Evolutionary conservation across 352 stramenopile genomes (phyloP).

Genomic region (Globisporangium orthogonon): DNA sequence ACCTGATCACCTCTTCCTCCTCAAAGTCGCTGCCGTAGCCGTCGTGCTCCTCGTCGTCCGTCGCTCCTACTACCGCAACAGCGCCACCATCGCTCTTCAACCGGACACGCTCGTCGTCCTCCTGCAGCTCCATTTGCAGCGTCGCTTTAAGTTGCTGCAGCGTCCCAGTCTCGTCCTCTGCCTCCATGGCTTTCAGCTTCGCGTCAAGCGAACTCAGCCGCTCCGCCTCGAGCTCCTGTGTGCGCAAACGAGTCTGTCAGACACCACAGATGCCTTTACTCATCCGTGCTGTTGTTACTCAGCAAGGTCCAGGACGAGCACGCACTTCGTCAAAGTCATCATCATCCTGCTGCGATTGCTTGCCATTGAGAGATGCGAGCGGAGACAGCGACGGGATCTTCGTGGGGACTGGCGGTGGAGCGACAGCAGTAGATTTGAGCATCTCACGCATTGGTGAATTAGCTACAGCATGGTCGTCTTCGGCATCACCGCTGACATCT

Average conservation of each 20-base stretch:
- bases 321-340: conserved; percentile 56
- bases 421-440: conserved; percentile 4
- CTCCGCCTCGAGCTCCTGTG: conserved; percentile 41
- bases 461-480: conserved; percentile 15
- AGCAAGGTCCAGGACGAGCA: background rate
- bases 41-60: conserved; percentile 28
- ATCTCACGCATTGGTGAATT: background rate
- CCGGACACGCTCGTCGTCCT: conserved; percentile 31
- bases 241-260: background rate
- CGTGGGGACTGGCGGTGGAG: conserved; percentile 21
- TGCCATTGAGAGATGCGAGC: background rate
- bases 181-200: conserved; percentile 81
- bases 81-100: conserved; percentile 8
- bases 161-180: conserved; percentile 70
- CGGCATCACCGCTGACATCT: conserved; percentile 12
- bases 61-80: background rate
- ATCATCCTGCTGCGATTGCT: conserved; percentile 17
- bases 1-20: conserved; percentile 76
- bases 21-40: conserved; percentile 84
- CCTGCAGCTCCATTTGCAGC: conserved; percentile 50
- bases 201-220: conserved; percentile 62
- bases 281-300: background rate
- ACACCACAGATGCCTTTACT: background rate
- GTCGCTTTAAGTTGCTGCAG: conserved; percentile 74
- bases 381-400: conserved; percentile 20